A percentile compares a stretch with the other conserved stretches of the same genome.
These are phyloP conservation scores for Globisporangium apiculatum DNA, from an alignment of 352 stramenopile species.

Conservation along the genomic window DNA sequence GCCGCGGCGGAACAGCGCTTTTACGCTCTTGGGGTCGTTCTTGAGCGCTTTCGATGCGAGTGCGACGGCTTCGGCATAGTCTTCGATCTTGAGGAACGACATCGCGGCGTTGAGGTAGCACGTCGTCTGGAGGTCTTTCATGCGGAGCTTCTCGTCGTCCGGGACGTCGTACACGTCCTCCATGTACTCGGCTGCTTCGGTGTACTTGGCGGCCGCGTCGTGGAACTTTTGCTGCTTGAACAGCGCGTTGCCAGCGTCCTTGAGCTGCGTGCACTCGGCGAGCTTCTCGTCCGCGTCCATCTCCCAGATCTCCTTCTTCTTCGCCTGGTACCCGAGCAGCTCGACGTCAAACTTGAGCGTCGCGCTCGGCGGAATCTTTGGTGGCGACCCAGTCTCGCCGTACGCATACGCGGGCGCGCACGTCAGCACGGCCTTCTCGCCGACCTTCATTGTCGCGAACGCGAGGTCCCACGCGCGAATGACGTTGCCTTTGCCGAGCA, in stretches of 20 bases:
- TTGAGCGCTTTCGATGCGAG: constrained; percentile 74
- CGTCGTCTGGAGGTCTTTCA: constrained; percentile 87
- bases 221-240: constrained; percentile 89
- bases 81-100: constrained; percentile 90
- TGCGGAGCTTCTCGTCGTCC: constrained; percentile 78
- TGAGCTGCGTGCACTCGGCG: constrained; percentile 79
- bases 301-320: constrained; percentile 94
- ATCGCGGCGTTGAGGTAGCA: constrained; percentile 92
- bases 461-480: constrained; percentile 87
- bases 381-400: constrained; percentile 82
- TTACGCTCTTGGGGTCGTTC: constrained; percentile 77
- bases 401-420: constrained; percentile 93
- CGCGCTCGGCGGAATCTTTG: constrained; percentile 93
- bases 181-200: constrained; percentile 70
- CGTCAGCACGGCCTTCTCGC: constrained; percentile 92
- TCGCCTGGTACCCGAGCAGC: constrained; percentile 91
- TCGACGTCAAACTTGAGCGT: constrained; percentile 96
- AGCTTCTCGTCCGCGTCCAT: constrained; percentile 84
- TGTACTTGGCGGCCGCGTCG: constrained; percentile 84
- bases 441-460: constrained; percentile 93
- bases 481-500: constrained; percentile 83
- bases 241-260: constrained; percentile 88
- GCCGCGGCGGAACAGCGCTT: constrained; percentile 81
- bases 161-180: constrained; percentile 83
- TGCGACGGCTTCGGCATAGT: constrained; percentile 87